These are phyloP conservation scores for Ogataea trehaloabstinens DNA, from an alignment of 805 yeast genomes.

Conservation along the genomic window DNA sequence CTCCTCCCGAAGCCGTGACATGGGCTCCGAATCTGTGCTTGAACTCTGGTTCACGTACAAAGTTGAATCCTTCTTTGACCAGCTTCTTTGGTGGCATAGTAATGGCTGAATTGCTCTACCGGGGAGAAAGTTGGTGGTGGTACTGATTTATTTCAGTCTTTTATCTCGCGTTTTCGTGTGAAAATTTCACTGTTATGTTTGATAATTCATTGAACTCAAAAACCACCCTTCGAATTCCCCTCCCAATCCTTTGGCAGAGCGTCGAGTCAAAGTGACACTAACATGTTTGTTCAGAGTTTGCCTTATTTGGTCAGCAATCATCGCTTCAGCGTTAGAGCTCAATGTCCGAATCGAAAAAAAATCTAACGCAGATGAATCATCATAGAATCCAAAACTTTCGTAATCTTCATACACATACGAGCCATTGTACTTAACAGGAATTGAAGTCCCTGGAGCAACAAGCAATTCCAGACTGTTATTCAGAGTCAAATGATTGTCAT, in stretches of 20 bases:
- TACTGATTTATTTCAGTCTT: too few species aligned
- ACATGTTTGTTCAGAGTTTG: neutral
- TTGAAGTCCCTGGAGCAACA: slow-evolving; percentile 1
- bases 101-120: neutral
- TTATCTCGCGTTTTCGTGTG: too few species aligned
- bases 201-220: too few species aligned
- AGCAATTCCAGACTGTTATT: slow-evolving; percentile 8
- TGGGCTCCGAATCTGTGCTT: slow-evolving; percentile 81
- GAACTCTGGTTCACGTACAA: slow-evolving; percentile 41
- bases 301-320: neutral
- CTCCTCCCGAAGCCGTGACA: slow-evolving; percentile 78
- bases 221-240: neutral
- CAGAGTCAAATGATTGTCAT: neutral
- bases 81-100: slow-evolving; percentile 25
- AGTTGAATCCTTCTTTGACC: slow-evolving; percentile 27
- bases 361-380: slow-evolving; percentile 2
- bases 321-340: neutral
- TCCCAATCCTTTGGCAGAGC: neutral
- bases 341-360: slow-evolving; percentile 5
- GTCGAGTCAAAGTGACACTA: neutral
- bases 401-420: slow-evolving; percentile 1
- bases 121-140: too few species aligned
- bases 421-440: neutral
- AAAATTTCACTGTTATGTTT: too few species aligned
- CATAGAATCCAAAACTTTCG: slow-evolving; percentile 3